These are phyloP conservation scores for Marasmius fiardii DNA, from an alignment of 1,284 basidiomycete genomes.

Conservation along the genomic window DNA sequence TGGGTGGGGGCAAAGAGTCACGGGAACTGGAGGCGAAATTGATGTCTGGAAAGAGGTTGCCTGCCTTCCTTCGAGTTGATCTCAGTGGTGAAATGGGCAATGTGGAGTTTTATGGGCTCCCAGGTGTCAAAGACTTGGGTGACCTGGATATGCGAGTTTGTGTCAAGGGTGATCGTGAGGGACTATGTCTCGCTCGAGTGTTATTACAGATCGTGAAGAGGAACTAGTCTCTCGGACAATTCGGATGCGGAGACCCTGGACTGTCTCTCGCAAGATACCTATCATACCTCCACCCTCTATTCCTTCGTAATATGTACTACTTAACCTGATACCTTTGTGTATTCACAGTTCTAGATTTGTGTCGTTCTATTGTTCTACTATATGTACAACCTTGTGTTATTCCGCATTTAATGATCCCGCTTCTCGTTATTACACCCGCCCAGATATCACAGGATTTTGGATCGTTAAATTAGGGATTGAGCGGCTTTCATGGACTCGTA, in stretches of 20 bases:
- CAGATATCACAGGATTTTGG: neutral
- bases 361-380: neutral
- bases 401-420: neutral
- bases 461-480: conserved; percentile 3
- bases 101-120: conserved; percentile 58
- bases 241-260: neutral
- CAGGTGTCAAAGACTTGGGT: conserved; percentile 49
- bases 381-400: neutral
- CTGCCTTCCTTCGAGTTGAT: conserved; percentile 55
- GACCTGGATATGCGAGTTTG: conserved; percentile 58
- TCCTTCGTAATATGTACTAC: neutral
- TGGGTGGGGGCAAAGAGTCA: conserved; percentile 15
- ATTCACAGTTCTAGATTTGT: conserved; percentile 3
- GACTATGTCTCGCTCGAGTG: conserved; percentile 50
- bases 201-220: conserved; percentile 47
- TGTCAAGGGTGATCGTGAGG: conserved; percentile 35
- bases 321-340: neutral
- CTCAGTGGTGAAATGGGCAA: conserved; percentile 41
- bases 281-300: neutral
- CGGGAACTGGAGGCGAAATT: conserved; percentile 45
- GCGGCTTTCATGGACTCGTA: conserved; percentile 43
- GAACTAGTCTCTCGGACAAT: conserved; percentile 3
- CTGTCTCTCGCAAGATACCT: neutral
- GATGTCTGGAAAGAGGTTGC: conserved; percentile 51
- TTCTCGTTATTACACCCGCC: neutral